phyloP scores from a whole-genome alignment of 116 monocot genomes.

The Phalaenopsis hybrid region DNA sequence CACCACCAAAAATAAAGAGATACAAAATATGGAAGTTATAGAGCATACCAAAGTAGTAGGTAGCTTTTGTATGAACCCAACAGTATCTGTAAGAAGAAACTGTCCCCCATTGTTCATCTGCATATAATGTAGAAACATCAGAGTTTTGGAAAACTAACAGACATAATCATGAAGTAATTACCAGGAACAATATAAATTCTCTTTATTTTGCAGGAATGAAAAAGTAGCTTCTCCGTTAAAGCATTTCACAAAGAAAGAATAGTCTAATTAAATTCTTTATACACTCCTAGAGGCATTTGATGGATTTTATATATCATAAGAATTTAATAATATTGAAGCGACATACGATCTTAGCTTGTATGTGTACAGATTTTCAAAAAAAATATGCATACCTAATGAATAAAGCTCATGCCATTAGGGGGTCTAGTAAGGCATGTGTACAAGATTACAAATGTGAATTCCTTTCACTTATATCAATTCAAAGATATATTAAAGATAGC shows the following conservation, averaged over 20 bases:
- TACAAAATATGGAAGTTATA: background rate
- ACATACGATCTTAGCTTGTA: background rate
- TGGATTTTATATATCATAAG: background rate
- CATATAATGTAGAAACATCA: constrained; percentile 9
- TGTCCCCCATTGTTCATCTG: constrained; percentile 89
- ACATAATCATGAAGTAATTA: background rate
- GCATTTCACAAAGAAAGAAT: background rate
- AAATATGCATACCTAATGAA: no score
- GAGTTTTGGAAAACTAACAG: background rate
- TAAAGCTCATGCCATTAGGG: no score
- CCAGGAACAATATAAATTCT: background rate
- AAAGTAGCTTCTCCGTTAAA: background rate
- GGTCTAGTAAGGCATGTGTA: background rate
- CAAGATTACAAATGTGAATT: background rate
- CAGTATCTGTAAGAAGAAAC: constrained; percentile 96
- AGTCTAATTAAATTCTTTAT: background rate
- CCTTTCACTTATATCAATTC: background rate
- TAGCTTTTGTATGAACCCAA: constrained; percentile 95
- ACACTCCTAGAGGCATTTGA: background rate
- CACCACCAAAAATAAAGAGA: background rate
- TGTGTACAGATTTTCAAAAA: no score
- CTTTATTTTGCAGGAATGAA: background rate
- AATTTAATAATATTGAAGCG: background rate
- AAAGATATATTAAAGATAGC: background rate
- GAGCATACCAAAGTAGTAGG: constrained; percentile 77